Percentiles rank a stretch among this genome's conserved stretches.
Conservation (phyloP, 2,329 filamentous ascomycete genomes). For the Fusarium euwallaceae region DNA sequence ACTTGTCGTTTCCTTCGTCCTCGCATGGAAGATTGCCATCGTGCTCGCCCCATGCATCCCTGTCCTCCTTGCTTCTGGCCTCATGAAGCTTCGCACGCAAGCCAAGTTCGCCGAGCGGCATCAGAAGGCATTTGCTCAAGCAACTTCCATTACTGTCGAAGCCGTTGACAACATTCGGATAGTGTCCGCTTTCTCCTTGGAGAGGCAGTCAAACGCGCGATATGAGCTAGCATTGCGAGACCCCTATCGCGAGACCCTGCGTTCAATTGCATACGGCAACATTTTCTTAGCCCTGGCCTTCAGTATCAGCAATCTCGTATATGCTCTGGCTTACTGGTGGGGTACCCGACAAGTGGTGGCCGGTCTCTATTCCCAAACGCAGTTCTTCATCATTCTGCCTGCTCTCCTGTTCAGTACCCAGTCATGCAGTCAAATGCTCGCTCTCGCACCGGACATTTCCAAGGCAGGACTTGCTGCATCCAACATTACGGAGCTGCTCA, state of each 20-base stretch:
- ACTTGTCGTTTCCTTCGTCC: conserved; percentile 63
- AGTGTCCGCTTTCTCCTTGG: conserved; percentile 44
- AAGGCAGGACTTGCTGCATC: conserved; percentile 70
- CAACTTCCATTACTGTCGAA: conserved; percentile 73
- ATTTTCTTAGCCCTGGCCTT: conserved; percentile 70
- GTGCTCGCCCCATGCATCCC: conserved; percentile 74
- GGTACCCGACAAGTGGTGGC: conserved; percentile 76
- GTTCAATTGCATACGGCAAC: conserved; percentile 62
- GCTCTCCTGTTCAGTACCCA: conserved; percentile 78
- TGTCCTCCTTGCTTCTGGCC: conserved; percentile 73
- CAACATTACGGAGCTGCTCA: neutral
- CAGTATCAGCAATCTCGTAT: conserved; percentile 73
- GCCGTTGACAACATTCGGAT: conserved; percentile 54
- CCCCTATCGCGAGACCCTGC: conserved; percentile 51
- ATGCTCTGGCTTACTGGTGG: conserved; percentile 84
- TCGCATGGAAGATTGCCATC: conserved; percentile 75
- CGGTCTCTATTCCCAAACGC: conserved; percentile 71
- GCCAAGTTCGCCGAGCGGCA: conserved; percentile 69
- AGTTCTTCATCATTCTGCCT: conserved; percentile 80
- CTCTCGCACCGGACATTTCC: conserved; percentile 67
- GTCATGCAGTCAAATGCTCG: conserved; percentile 79
- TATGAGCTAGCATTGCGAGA: neutral
- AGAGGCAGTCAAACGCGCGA: neutral
- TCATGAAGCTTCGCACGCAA: conserved; percentile 74
- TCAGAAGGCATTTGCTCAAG: conserved; percentile 71